These are phyloP conservation scores for Bipolaris oryzae DNA, from an alignment of 2,329 filamentous ascomycete genomes.

Conservation along the genomic window DNA sequence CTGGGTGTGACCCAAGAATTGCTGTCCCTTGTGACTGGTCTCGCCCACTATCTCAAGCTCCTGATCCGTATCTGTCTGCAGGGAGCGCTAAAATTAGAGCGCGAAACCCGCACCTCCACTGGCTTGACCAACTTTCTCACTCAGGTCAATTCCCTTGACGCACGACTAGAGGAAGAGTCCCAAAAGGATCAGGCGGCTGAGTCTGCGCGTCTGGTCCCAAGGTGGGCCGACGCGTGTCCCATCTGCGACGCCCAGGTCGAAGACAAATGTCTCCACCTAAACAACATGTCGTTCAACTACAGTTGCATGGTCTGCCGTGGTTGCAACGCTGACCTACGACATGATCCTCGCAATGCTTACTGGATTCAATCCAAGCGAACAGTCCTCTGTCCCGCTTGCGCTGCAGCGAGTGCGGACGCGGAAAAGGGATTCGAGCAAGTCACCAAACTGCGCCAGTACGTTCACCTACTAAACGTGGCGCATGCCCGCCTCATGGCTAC, in stretches of 20 bases:
- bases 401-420: slow-evolving; percentile 61
- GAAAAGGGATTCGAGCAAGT: slow-evolving; percentile 72
- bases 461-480: slow-evolving; percentile 89
- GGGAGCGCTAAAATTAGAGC: slow-evolving; percentile 87
- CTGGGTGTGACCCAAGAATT: slow-evolving; percentile 96
- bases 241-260: slow-evolving; percentile 87
- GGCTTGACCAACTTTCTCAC: slow-evolving; percentile 83
- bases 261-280: slow-evolving; percentile 82
- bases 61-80: slow-evolving; percentile 96
- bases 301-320: slow-evolving; percentile 73
- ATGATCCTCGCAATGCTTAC: slow-evolving; percentile 70
- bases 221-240: slow-evolving; percentile 74
- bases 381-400: slow-evolving; percentile 74
- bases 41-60: slow-evolving; percentile 96
- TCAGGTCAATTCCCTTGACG: slow-evolving; percentile 81
- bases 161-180: slow-evolving; percentile 44
- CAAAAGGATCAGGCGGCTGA: slow-evolving; percentile 51
- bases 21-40: slow-evolving; percentile 93
- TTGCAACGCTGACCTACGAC: slow-evolving; percentile 76
- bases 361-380: slow-evolving; percentile 72
- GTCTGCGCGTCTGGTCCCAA: slow-evolving; percentile 52
- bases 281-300: slow-evolving; percentile 81
- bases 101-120: slow-evolving; percentile 74
- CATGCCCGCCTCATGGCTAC: slow-evolving; percentile 88
- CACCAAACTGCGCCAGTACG: slow-evolving; percentile 89